These are phyloP conservation scores for Paspalum vaginatum DNA, from an alignment of 176 grass and related monocot species.

Conservation along the genomic window DNA sequence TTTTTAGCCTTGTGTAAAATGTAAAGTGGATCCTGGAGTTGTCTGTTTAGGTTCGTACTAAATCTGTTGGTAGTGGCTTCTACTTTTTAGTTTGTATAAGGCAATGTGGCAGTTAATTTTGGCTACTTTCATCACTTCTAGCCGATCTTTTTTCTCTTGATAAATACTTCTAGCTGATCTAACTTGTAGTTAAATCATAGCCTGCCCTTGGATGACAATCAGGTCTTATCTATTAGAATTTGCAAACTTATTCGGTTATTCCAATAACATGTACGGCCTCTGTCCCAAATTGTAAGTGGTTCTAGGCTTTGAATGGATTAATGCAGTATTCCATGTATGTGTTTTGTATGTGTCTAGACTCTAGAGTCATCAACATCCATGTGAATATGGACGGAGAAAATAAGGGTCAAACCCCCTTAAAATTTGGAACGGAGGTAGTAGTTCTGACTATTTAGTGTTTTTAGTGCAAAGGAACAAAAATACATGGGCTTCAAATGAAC, in stretches of 20 bases:
- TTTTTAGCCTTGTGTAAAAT: neutral
- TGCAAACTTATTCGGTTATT: slow-evolving; percentile 16
- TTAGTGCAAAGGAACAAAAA: slow-evolving; percentile 23
- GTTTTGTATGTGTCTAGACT: too few relatives aligned
- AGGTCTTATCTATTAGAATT: neutral
- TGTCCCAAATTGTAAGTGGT: too few relatives aligned
- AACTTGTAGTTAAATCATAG: neutral
- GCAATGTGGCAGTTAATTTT: neutral
- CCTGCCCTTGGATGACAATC: neutral
- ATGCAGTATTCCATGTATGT: too few relatives aligned
- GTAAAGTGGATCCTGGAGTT: neutral
- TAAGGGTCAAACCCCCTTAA: too few relatives aligned
- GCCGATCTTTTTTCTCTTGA: neutral
- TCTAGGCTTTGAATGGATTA: too few relatives aligned
- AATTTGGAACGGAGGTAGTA: too few relatives aligned
- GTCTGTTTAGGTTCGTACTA: neutral
- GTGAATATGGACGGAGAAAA: too few relatives aligned
- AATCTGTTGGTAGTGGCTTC: neutral
- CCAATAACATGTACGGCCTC: neutral
- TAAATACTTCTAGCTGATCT: neutral
- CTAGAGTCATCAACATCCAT: too few relatives aligned
- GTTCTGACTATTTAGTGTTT: slow-evolving; percentile 26
- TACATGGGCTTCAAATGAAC: slow-evolving; percentile 6
- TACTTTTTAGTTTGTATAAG: slow-evolving; percentile 7
- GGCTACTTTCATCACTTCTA: neutral